phyloP scores from a whole-genome alignment of 352 stramenopile species.

The Phytophthora palmivora region DNA sequence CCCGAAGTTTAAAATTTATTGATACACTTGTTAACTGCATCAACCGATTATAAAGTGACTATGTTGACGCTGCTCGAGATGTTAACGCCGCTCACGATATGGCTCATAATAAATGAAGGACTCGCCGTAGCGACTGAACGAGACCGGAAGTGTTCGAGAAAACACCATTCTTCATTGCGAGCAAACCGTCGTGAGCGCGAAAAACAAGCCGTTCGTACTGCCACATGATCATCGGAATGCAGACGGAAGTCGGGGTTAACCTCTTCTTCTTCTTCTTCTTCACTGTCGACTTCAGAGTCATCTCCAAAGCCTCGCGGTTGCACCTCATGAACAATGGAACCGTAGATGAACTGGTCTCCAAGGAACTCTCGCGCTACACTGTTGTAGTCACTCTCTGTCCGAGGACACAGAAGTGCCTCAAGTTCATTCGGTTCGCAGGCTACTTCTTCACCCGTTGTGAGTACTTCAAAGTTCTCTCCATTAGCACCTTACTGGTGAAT shows the following conservation, averaged over 20 bases:
- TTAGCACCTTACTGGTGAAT: too few species aligned
- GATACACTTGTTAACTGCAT: too few species aligned
- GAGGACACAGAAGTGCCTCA: conserved; percentile 32
- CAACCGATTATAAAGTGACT: too few species aligned
- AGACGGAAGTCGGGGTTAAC: conserved; percentile 12
- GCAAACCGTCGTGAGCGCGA: conserved; percentile 40
- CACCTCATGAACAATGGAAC: conserved; percentile 52
- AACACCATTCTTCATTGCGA: conserved; percentile 59
- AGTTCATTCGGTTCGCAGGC: conserved; percentile 39
- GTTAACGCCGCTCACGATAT: too few species aligned
- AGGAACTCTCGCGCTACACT: conserved; percentile 27
- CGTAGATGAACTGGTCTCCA: conserved; percentile 59
- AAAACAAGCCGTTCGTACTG: conserved; percentile 54
- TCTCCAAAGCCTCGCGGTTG: conserved; percentile 25
- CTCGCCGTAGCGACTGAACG: conserved; percentile 3
- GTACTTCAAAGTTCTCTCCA: conserved; percentile 38
- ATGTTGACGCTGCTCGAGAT: too few species aligned
- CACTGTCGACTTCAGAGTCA: conserved; percentile 14
- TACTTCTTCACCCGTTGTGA: conserved; percentile 46
- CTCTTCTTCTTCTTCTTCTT: conserved; percentile 1
- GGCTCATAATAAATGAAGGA: too few species aligned
- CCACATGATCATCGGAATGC: conserved; percentile 31
- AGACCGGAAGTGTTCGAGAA: conserved; percentile 47
- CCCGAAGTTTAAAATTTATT: too few species aligned
- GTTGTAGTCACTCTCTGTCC: conserved; percentile 48